phyloP scores from a whole-genome alignment of 192 early-diverging fungal species.

The Powellomyces hirtus region DNA sequence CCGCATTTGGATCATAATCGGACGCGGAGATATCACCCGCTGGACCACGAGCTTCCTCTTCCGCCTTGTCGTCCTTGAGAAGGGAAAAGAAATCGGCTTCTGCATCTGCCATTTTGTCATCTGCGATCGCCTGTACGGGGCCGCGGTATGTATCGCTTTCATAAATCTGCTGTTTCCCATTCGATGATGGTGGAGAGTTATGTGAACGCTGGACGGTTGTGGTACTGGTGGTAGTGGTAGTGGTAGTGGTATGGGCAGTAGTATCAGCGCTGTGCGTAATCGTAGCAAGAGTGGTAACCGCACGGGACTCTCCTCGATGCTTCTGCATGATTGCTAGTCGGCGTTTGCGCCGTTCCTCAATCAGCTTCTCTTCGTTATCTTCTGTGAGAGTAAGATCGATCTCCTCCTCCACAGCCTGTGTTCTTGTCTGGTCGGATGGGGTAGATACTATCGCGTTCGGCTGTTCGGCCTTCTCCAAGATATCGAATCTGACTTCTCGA shows the following conservation, averaged over 20 bases:
- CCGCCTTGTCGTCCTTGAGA: background rate
- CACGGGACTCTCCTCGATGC: conserved; percentile 46
- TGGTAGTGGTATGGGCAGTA: background rate
- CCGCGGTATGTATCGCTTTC: background rate
- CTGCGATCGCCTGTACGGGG: background rate
- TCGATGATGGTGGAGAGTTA: background rate
- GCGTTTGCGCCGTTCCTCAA: conserved; percentile 81
- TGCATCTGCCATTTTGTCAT: background rate
- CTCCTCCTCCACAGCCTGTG: background rate
- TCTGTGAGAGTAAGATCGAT: conserved; percentile 33
- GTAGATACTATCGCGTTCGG: background rate
- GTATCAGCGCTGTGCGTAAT: background rate
- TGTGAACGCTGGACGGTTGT: background rate
- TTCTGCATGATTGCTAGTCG: conserved; percentile 74
- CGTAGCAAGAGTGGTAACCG: background rate
- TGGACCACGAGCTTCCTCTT: background rate
- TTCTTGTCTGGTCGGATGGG: background rate
- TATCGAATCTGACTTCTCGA: background rate
- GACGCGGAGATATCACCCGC: conserved; percentile 47
- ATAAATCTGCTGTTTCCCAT: background rate
- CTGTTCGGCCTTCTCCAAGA: background rate
- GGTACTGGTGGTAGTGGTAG: background rate
- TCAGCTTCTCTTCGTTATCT: conserved; percentile 72
- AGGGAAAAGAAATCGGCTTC: conserved; percentile 11
- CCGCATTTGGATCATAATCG: conserved; percentile 79